phyloP scores from a whole-genome alignment of 805 yeast genomes.

The Yarrowia divulgata region DNA sequence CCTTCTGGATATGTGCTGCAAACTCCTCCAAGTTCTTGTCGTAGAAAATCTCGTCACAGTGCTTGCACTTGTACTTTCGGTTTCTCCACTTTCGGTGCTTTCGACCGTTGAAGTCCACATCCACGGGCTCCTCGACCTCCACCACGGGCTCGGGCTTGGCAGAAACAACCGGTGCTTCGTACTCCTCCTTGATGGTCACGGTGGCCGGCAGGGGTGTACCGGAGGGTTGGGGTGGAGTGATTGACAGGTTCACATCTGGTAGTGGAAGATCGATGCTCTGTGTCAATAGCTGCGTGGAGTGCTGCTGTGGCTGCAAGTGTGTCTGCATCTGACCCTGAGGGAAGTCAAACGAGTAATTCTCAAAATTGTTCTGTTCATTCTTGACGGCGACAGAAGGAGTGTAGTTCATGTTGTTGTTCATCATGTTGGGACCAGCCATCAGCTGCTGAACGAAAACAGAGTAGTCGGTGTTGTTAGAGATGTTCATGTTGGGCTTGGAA shows the following conservation, averaged over 20 bases:
- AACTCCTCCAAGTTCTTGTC: constrained; percentile 43
- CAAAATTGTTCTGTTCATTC: constrained; percentile 10
- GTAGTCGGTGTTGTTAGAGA: constrained; percentile 4
- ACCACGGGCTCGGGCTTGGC: constrained; percentile 1
- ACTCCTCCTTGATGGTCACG: constrained; percentile 23
- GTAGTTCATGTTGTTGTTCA: not conserved
- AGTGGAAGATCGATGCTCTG: constrained; percentile 22
- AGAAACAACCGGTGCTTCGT: not conserved
- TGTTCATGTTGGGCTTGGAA: not conserved
- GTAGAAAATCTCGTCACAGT: constrained; percentile 42
- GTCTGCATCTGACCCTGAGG: constrained; percentile 2
- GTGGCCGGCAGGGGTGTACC: constrained; percentile 6
- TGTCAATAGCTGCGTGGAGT: constrained; percentile 5
- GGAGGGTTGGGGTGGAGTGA: constrained; percentile 34
- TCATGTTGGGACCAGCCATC: not conserved
- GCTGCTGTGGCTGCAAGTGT: constrained; percentile 3
- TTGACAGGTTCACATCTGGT: constrained; percentile 26
- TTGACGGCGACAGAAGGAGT: not conserved
- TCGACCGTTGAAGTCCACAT: constrained; percentile 44
- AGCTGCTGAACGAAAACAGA: constrained; percentile 28
- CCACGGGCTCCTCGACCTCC: constrained; percentile 12
- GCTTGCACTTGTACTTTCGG: constrained; percentile 43
- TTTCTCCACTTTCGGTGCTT: constrained; percentile 43
- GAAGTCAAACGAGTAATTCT: constrained; percentile 22
- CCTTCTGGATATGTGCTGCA: constrained; percentile 42